Evolutionary conservation across 768 basidiomycete species (phyloP), one percentile per base, ranked within the genome.

Genomic region (Mycena olivaceomarginata): DNA sequence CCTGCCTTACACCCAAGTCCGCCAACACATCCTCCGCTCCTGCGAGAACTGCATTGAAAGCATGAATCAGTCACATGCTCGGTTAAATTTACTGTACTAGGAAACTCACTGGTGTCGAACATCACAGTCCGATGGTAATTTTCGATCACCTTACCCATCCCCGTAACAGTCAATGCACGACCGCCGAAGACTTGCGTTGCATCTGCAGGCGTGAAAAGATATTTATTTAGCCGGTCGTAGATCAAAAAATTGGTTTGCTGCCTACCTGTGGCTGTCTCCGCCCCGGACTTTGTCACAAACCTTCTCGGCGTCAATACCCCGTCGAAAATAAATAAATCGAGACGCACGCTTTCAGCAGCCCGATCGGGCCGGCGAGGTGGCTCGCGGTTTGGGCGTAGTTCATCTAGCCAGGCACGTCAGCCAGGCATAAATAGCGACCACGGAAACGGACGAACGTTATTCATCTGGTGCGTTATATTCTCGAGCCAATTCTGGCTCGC

Each of bases 161-260:
- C 97, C 6, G 95, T 93, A 59, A 90, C 88, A 0, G 98, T 98
- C 79, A 99, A 88, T 37, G 94, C 96, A 22, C 98, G 92, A 20
- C 98, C 98, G 68, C 97, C 97, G 74, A 98, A 98, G 46, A 98
- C 91, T 84, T 95, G 94, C 1, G 94, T 93, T 7, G 96, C 94
- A 76, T 97, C 96, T 88, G 89, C 85, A 69, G 43, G 74, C 46
- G n/a, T 48, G 67, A 11, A 63, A 60, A 13, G 25, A 4, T 31
- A 31, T 31, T 62, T 62, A 63, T 12, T 91, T 89, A 9, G 90
- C 90, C 78, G 89, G 88, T 41, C 6, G 39, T 37, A 12, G 37
- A 86, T 84, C 40, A 79, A 80, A 18, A 82, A 20, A 8, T 37
- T 18, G 59, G 9, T 37, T 18, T 25, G 16, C 60, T 80, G 25